A percentile compares a stretch with the other conserved stretches of the same genome.
These are phyloP conservation scores for Melocanna baccifera DNA, from an alignment of 176 grass and related monocot species.

Conservation along the genomic window DNA sequence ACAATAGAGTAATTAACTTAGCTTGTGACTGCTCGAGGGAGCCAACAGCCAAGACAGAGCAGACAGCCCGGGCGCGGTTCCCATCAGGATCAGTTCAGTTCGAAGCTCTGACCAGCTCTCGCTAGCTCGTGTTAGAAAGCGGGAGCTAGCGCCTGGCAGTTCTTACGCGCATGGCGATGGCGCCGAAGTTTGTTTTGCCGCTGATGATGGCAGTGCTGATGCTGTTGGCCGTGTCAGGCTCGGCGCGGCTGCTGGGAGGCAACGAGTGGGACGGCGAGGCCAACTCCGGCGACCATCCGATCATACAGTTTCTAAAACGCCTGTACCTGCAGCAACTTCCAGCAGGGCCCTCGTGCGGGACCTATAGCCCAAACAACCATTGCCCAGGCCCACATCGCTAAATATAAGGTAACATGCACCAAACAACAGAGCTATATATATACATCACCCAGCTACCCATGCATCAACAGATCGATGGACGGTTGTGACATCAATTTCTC, in stretches of 20 bases:
- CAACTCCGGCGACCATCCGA: not conserved
- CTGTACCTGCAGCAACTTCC: not conserved
- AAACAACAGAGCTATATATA: not conserved
- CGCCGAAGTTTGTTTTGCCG: not conserved
- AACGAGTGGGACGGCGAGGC: not conserved
- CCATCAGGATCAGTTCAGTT: not conserved
- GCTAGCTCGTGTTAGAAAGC: not conserved
- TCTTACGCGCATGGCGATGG: not conserved
- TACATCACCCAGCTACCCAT: too few relatives aligned
- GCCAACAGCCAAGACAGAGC: not conserved
- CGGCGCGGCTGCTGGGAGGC: slow-evolving; percentile 11
- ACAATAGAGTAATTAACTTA: not conserved
- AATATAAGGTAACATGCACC: not conserved
- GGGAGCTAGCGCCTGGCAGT: not conserved
- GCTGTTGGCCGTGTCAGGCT: not conserved
- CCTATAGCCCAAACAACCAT: not conserved
- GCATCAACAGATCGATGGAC: not conserved
- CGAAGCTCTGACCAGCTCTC: not conserved
- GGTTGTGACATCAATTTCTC: not conserved
- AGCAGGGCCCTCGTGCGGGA: accelerated
- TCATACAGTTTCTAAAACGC: not conserved
- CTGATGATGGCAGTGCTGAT: not conserved
- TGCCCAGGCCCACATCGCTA: not conserved
- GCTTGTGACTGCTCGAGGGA: not conserved
- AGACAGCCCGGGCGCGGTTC: not conserved